Evolutionary conservation across 73 alveolate species (phyloP).

Genomic region (Effrenium voratum): DNA sequence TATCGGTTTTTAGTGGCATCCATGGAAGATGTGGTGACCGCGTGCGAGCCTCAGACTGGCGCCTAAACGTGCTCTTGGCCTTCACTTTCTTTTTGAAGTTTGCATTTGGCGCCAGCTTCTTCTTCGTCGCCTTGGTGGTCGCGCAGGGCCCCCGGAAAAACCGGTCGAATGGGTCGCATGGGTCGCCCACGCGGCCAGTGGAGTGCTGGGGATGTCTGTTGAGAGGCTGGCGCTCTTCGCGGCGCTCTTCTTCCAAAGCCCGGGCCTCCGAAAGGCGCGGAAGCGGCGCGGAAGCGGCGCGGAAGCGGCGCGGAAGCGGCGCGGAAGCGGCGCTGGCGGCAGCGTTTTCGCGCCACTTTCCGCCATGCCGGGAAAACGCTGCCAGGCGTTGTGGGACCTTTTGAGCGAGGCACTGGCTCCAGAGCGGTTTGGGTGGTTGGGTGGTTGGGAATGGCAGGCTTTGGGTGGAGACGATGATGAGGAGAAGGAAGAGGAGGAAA

Average conservation of each 20-base stretch:
- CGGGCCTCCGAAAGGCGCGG: conserved; percentile 68
- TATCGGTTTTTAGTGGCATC: too few relatives aligned
- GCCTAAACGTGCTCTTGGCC: too few relatives aligned
- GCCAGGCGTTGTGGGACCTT: conserved; percentile 85
- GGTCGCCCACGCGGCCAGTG: not conserved
- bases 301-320: not conserved
- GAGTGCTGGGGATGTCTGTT: not conserved
- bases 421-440: not conserved
- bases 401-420: conserved; percentile 33
- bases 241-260: conserved; percentile 92
- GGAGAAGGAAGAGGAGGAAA: conserved; percentile 29
- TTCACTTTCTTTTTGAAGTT: too few relatives aligned
- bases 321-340: not conserved
- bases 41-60: too few relatives aligned
- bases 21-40: too few relatives aligned
- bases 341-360: not conserved
- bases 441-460: not conserved
- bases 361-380: not conserved
- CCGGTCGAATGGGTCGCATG: not conserved
- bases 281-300: not conserved
- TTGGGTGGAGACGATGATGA: conserved; percentile 56
- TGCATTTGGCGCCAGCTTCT: too few relatives aligned
- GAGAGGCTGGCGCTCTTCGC: conserved; percentile 77
- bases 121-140: conserved; percentile 80
- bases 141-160: not conserved